These are phyloP conservation scores for Diaporthe sp. DNA, from an alignment of 2,329 filamentous ascomycete species.

Conservation along the genomic window DNA sequence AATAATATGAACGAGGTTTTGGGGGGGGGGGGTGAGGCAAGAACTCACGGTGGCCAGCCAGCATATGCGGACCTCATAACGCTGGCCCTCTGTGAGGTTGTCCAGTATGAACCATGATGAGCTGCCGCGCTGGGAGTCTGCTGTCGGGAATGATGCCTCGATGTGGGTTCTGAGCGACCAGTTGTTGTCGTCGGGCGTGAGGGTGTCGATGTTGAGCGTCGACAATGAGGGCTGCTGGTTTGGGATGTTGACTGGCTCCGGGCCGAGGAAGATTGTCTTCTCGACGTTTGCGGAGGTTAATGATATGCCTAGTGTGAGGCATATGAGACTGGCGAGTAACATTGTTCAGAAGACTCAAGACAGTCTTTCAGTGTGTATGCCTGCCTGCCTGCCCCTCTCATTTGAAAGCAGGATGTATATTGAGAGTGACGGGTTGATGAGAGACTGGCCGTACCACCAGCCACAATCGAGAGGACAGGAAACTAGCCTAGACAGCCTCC, in stretches of 20 bases:
- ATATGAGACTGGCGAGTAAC: neutral
- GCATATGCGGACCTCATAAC: slow-evolving; percentile 93
- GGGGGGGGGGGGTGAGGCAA: neutral
- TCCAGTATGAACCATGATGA: slow-evolving; percentile 85
- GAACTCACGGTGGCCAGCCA: slow-evolving; percentile 88
- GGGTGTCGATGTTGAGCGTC: slow-evolving; percentile 70
- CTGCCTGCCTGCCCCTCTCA: neutral
- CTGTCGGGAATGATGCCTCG: slow-evolving; percentile 73
- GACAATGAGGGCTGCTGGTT: slow-evolving; percentile 65
- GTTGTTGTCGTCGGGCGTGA: slow-evolving; percentile 64
- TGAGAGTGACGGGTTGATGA: neutral
- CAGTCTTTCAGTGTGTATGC: neutral
- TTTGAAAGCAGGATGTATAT: neutral
- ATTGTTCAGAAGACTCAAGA: neutral
- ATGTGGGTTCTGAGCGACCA: slow-evolving; percentile 71
- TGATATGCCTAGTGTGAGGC: slow-evolving; percentile 35
- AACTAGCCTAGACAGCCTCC: neutral
- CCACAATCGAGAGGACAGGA: neutral
- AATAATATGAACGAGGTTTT: neutral
- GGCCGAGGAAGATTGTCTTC: slow-evolving; percentile 88
- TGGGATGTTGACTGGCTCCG: slow-evolving; percentile 66
- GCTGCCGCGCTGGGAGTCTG: slow-evolving; percentile 62
- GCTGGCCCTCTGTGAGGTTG: slow-evolving; percentile 73
- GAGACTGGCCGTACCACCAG: neutral
- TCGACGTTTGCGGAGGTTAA: slow-evolving; percentile 78